Evolutionary conservation across 306 rosid species (phyloP).

Genomic region (Acmispon strigosus): DNA sequence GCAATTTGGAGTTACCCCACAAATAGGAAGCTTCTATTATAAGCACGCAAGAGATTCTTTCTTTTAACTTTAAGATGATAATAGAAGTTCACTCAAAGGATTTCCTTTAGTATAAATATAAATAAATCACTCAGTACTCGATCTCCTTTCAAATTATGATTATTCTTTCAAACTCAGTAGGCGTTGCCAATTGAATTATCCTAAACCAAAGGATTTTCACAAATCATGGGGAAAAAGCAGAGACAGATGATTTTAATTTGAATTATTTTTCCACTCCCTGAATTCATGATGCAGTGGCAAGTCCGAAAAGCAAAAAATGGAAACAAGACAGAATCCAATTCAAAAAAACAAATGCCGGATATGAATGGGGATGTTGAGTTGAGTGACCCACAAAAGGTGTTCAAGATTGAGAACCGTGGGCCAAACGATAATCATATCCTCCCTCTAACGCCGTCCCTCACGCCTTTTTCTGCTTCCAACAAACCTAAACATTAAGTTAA

Average conservation of each 20-base stretch:
- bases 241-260: not conserved
- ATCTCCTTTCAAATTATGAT: no score
- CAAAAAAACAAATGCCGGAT: conserved; percentile 8
- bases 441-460: conserved; percentile 13
- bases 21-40: conserved; percentile 6
- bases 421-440: not conserved
- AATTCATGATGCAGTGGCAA: not conserved
- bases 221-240: not conserved
- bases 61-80: no score
- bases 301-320: conserved; percentile 9
- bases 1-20: no score
- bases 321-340: conserved; percentile 24
- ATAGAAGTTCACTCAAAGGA: no score
- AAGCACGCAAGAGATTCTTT: not conserved
- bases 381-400: conserved; percentile 21
- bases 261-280: not conserved
- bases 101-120: no score
- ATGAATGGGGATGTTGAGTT: not conserved
- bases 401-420: conserved; percentile 22
- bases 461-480: not conserved
- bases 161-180: no score
- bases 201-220: not conserved
- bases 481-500: not conserved
- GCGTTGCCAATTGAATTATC: no score
- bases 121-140: no score